Conservation (phyloP, 1,284 basidiomycete species). For the Fomes fomentarius region DNA sequence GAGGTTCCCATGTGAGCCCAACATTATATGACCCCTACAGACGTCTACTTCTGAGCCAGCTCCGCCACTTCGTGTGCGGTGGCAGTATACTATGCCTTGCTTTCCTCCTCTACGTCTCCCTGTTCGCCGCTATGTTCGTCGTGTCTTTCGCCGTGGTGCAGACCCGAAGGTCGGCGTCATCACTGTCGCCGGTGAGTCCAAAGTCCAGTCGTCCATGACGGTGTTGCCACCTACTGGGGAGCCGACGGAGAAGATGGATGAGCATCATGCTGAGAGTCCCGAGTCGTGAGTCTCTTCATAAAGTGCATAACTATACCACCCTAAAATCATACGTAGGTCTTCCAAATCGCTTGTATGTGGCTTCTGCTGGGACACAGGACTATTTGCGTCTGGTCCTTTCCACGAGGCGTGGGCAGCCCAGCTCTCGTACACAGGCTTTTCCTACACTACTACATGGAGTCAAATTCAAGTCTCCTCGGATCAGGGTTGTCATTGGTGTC, state of each 20-base stretch:
- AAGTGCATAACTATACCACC: not conserved
- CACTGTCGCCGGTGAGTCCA: not conserved
- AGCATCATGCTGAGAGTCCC: not conserved
- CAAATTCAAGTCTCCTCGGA: conserved; percentile 4
- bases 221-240: not conserved
- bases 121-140: conserved; percentile 1
- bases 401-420: conserved; percentile 11
- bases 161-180: not conserved
- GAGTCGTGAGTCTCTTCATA: not conserved
- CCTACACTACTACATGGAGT: conserved; percentile 11
- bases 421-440: conserved; percentile 5
- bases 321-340: not conserved
- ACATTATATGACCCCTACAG: conserved; percentile 3
- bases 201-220: conserved; percentile 4
- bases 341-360: conserved; percentile 12
- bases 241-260: not conserved
- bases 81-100: conserved; percentile 13
- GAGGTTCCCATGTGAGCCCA: conserved; percentile 12
- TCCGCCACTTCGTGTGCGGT: not conserved
- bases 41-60: not conserved
- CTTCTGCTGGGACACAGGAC: conserved; percentile 13
- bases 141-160: not conserved
- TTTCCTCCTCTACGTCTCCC: conserved; percentile 7
- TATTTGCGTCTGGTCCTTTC: conserved; percentile 11
- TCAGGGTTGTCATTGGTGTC: conserved; percentile 12